A percentile compares a stretch with the other conserved stretches of the same genome.
phyloP scores from a whole-genome alignment of 352 stramenopile species.

The Globisporangium cederbergense region DNA sequence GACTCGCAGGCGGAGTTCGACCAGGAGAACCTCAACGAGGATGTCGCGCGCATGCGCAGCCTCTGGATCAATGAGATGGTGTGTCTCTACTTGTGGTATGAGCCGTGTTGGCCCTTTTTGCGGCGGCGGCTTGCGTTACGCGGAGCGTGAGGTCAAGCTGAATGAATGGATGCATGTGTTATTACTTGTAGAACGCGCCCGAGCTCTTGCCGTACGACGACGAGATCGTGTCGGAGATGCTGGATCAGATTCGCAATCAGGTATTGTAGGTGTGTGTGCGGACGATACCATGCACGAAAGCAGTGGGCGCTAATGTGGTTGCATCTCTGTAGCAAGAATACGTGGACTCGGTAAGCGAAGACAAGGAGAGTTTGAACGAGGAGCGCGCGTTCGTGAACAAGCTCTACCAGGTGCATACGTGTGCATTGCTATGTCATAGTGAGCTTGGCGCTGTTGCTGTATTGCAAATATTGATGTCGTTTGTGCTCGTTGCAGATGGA shows the following conservation, averaged over 20 bases:
- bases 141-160: not conserved
- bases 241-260: slow-evolving; percentile 82
- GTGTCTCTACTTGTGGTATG: slow-evolving; percentile 1
- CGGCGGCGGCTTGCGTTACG: not conserved
- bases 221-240: slow-evolving; percentile 78
- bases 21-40: slow-evolving; percentile 77
- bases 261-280: slow-evolving; percentile 15
- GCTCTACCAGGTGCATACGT: slow-evolving; percentile 55
- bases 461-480: not conserved
- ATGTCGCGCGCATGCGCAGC: slow-evolving; percentile 61
- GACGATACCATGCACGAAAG: too few relatives aligned
- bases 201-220: slow-evolving; percentile 75
- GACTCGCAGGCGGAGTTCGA: slow-evolving; percentile 40
- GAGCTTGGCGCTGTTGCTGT: not conserved
- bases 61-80: slow-evolving; percentile 86
- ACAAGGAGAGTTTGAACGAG: slow-evolving; percentile 57
- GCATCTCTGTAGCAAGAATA: slow-evolving; percentile 63
- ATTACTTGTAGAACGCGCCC: slow-evolving; percentile 55
- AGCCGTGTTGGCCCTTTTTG: not conserved
- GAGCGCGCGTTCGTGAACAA: slow-evolving; percentile 83
- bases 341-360: slow-evolving; percentile 74
- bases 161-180: not conserved
- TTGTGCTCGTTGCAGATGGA: slow-evolving; percentile 52
- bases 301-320: too few relatives aligned
- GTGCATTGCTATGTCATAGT: not conserved